Conservation (phyloP, 495 filamentous ascomycete genomes). For the Penicillium bovifimosum region DNA sequence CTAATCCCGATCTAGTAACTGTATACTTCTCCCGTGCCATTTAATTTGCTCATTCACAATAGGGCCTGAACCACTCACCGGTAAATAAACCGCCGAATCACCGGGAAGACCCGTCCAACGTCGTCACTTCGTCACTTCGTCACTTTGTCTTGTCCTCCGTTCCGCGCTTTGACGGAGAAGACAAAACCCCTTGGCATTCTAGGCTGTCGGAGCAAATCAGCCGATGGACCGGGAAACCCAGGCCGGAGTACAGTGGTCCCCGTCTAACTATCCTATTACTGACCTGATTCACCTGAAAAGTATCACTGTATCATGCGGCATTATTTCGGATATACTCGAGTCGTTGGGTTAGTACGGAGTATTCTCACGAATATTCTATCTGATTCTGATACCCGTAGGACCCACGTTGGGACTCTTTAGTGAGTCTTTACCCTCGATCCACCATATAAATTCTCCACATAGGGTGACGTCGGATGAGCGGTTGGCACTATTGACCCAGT, state of each 20-base stretch:
- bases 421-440: not conserved
- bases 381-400: not conserved
- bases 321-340: not conserved
- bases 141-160: not conserved
- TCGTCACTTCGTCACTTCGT: not conserved
- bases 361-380: not conserved
- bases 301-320: not conserved
- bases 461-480: constrained; percentile 24
- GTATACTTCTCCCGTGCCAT: not conserved
- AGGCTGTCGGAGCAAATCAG: constrained; percentile 6
- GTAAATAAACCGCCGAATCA: not conserved
- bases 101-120: constrained; percentile 5
- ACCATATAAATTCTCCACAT: constrained; percentile 7
- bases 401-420: not conserved
- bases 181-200: constrained; percentile 3
- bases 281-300: not conserved
- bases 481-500: constrained; percentile 18
- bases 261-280: not conserved
- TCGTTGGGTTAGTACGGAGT: too few relatives aligned
- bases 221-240: constrained; percentile 6
- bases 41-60: not conserved
- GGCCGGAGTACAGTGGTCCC: constrained; percentile 22
- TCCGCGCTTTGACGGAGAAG: not conserved
- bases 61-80: constrained; percentile 5
- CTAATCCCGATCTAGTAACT: too few relatives aligned